These are phyloP conservation scores for Clarireedia paspali DNA, from an alignment of 2,329 filamentous ascomycete species.

Conservation along the genomic window DNA sequence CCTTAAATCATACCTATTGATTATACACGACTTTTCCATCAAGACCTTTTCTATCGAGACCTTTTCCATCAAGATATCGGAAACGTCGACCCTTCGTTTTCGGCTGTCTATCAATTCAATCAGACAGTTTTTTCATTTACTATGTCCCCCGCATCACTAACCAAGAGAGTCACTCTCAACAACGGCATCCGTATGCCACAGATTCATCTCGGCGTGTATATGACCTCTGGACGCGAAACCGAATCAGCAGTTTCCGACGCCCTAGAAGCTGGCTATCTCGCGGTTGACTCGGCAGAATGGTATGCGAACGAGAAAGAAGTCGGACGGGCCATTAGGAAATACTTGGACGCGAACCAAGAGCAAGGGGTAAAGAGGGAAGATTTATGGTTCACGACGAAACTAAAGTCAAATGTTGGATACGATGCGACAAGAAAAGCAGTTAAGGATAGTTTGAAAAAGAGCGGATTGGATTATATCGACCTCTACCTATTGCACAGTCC, in stretches of 20 bases:
- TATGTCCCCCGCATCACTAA: not conserved
- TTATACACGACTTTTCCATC: too few species aligned
- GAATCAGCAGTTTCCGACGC: constrained; percentile 40
- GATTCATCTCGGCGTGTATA: constrained; percentile 68
- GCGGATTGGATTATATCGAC: constrained; percentile 68
- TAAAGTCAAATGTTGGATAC: constrained; percentile 57
- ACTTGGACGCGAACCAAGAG: constrained; percentile 42
- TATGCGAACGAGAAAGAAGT: constrained; percentile 64
- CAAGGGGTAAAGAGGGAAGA: constrained; percentile 54
- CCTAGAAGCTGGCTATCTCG: constrained; percentile 42
- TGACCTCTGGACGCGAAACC: constrained; percentile 57
- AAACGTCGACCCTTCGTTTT: not conserved
- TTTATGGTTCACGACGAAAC: constrained; percentile 74
- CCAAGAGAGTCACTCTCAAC: constrained; percentile 1
- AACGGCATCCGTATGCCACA: constrained; percentile 51
- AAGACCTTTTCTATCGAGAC: too few species aligned
- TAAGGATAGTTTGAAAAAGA: constrained; percentile 53
- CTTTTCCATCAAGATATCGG: not conserved
- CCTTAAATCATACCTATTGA: not conserved
- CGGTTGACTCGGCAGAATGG: constrained; percentile 47
- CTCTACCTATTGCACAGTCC: constrained; percentile 74
- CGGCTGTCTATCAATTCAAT: not conserved
- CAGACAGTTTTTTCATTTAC: not conserved
- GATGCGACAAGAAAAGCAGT: constrained; percentile 61
- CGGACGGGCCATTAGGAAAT: constrained; percentile 55